Conservation (phyloP, 2,329 filamentous ascomycete species). For the Diaporthe batatas region DNA sequence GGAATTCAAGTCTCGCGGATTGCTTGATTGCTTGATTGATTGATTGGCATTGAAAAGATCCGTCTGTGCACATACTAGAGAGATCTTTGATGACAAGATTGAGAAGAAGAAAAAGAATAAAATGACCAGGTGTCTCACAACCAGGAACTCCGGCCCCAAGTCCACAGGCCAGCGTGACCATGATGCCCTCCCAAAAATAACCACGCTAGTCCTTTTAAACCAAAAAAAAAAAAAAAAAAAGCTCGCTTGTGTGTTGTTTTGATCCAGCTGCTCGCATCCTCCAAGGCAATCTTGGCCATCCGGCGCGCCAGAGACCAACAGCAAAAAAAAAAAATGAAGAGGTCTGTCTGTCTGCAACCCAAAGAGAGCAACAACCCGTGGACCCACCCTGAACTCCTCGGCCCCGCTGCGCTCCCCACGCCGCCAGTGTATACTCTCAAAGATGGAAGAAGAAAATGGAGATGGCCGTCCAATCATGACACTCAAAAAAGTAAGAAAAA, state of each 20-base stretch:
- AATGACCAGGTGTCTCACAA: not conserved
- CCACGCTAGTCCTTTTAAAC: constrained; percentile 32
- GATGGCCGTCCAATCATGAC: constrained; percentile 31
- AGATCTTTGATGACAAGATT: not conserved
- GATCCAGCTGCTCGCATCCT: constrained; percentile 12
- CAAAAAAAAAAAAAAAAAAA: not conserved
- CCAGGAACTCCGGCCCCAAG: constrained; percentile 29
- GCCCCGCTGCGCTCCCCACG: not conserved
- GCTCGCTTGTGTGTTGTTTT: constrained; percentile 13
- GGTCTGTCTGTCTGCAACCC: not conserved
- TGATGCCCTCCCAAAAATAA: constrained; percentile 30
- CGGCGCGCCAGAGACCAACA: not conserved
- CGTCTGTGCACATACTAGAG: not conserved
- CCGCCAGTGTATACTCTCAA: constrained; percentile 4
- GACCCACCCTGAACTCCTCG: not conserved
- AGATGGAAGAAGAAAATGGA: constrained; percentile 6
- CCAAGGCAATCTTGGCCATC: constrained; percentile 7
- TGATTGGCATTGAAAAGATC: constrained; percentile 16
- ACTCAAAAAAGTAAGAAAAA: constrained; percentile 10
- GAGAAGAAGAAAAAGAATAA: too few species aligned
- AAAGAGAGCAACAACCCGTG: not conserved
- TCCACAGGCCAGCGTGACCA: constrained; percentile 28
- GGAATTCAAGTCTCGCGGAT: not conserved
- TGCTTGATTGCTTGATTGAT: constrained; percentile 19
- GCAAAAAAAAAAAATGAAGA: not conserved